Evolutionary conservation across 2,329 filamentous ascomycete genomes (phyloP), one percentile per base, ranked within the genome.

Genomic region (Colletotrichum plurivorum): DNA sequence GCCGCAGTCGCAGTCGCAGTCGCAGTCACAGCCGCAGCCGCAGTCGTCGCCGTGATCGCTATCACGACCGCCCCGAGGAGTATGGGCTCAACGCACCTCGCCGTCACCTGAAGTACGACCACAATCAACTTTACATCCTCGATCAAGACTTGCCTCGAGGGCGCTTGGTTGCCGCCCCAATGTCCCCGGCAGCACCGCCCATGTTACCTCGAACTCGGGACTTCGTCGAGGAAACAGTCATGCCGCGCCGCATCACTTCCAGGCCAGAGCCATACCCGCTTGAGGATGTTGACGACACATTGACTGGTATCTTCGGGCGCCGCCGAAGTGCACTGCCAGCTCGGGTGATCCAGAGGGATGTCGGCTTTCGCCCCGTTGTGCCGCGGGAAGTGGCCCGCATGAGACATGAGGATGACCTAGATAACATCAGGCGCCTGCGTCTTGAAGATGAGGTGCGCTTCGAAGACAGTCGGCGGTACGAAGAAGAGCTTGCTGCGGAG

Each of bases 81-180:
- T 73, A 71, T 51, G 72, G 73, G 45, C 41, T 71, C 18, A 49
- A 60, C 18, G 54, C 41, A 9, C 51, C 60, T 7, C 70, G 60
- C 9, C 63, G 46, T 6, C 71, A 72, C 43, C 55, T 39, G 27
- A 71, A 51, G 13, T 25, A 53, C 48, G 43, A 63, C 22, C 56
- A 54, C 31, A 45, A 63, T 20, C 52, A 63, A 41, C 54, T 59
- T 39, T 66, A 59, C 54, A 25, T 67, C 9, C 25, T 70, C n/a
- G 61, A 59, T 8, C 13, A 20, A 7, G 46, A 66, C n/a, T 20
- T 49, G 16, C 56, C 53, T 41, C 56, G 60, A 5, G 53, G 48
- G 13, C 60, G 57, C 15, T 18, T 31, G 1, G 36, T 69, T 43
- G 20, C 55, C 5, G 22, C 31, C 20, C 61, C 66, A 22, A 39